Percentiles rank a stretch among this genome's conserved stretches.
phyloP scores from a whole-genome alignment of 1,139 yeast genomes.

The Hemisphaericaspora lyxosophila region DNA sequence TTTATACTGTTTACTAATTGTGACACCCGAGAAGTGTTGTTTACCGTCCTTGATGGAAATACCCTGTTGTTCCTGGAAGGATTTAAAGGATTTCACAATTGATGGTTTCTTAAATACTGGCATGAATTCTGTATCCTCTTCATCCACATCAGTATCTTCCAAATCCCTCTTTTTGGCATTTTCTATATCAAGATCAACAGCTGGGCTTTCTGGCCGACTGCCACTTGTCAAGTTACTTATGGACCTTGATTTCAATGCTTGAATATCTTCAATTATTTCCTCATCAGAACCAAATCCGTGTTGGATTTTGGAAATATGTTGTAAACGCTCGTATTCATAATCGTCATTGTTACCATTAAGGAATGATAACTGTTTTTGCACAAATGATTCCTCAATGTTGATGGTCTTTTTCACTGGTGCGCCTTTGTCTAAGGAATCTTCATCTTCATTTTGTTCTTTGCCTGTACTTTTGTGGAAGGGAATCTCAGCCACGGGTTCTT shows the following conservation, averaged over 20 bases:
- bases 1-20: constrained; percentile 54
- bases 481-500: constrained; percentile 15
- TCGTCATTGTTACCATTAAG: constrained; percentile 42
- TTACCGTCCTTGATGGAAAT: constrained; percentile 40
- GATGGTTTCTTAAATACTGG: constrained; percentile 49
- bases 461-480: constrained; percentile 25
- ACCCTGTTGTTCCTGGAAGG: constrained; percentile 35
- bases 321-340: constrained; percentile 32
- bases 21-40: constrained; percentile 50
- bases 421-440: constrained; percentile 15
- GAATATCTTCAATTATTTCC: constrained; percentile 45
- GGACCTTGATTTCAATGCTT: constrained; percentile 48
- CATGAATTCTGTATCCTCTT: constrained; percentile 39
- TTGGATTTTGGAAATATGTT: constrained; percentile 34
- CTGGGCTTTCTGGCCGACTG: background rate
- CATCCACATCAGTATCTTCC: constrained; percentile 22
- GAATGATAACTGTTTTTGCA: constrained; percentile 65
- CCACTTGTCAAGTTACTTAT: constrained; percentile 32
- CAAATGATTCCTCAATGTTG: constrained; percentile 53
- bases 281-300: constrained; percentile 37
- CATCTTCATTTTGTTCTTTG: constrained; percentile 23
- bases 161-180: background rate
- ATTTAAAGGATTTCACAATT: constrained; percentile 46
- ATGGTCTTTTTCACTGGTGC: constrained; percentile 23
- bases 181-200: constrained; percentile 1